Conservation (phyloP, 495 filamentous ascomycete species). For the Penicillium tannophilum region DNA sequence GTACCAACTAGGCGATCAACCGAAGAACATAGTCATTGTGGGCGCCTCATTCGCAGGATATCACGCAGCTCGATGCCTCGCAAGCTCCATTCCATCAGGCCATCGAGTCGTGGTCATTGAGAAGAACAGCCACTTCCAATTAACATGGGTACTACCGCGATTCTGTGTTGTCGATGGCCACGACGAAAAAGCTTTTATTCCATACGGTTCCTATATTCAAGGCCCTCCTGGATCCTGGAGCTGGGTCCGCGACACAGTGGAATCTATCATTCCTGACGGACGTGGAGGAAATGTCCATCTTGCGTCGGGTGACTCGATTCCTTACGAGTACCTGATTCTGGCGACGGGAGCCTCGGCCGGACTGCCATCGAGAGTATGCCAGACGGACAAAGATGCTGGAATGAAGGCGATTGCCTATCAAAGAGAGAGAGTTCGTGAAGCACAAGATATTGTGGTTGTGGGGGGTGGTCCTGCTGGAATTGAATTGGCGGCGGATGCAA, state of each 20-base stretch:
- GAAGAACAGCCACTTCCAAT: conserved; percentile 61
- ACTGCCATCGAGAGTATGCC: conserved; percentile 19
- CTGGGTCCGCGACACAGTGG: conserved; percentile 28
- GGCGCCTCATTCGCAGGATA: conserved; percentile 60
- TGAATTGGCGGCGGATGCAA: conserved; percentile 37
- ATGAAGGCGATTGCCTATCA: conserved; percentile 18
- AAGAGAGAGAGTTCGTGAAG: conserved; percentile 21
- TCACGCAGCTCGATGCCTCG: conserved; percentile 46
- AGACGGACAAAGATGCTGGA: conserved; percentile 18
- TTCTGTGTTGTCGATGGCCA: conserved; percentile 39
- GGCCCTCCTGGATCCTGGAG: conserved; percentile 42
- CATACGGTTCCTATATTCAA: conserved; percentile 31
- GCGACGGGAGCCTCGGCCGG: conserved; percentile 32
- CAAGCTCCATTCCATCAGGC: conserved; percentile 46
- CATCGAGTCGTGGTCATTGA: conserved; percentile 59
- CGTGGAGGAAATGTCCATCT: conserved; percentile 14
- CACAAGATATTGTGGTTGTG: conserved; percentile 48
- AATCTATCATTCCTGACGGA: background rate
- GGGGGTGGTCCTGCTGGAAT: conserved; percentile 59
- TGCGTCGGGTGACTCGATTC: conserved; percentile 20
- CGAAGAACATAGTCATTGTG: conserved; percentile 54
- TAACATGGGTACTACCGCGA: conserved; percentile 54
- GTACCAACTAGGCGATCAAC: conserved; percentile 15
- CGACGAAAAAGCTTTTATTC: conserved; percentile 52
- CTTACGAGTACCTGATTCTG: conserved; percentile 38